Percentiles rank a stretch among this genome's conserved stretches.
These are phyloP conservation scores for Iris macrosiphon DNA, from an alignment of 106 monocot genomes.

Conservation along the genomic window DNA sequence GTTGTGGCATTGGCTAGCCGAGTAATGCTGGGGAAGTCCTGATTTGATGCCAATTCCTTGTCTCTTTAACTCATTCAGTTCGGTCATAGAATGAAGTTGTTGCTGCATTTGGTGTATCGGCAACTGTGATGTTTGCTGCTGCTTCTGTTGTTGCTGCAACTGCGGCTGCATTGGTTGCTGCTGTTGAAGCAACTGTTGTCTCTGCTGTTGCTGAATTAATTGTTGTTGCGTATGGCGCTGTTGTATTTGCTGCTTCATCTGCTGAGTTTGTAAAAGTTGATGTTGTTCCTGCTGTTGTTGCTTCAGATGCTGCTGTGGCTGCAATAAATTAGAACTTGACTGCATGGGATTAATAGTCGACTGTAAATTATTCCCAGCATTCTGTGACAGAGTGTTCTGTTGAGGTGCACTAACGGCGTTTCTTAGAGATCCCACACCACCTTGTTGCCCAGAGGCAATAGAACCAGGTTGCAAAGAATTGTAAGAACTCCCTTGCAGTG, in stretches of 20 bases:
- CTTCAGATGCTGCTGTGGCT: conserved; percentile 56
- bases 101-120: conserved; percentile 41
- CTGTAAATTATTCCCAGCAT: conserved; percentile 35
- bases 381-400: conserved; percentile 30
- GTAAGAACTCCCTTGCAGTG: conserved; percentile 32
- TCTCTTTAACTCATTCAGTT: conserved; percentile 70
- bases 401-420: conserved; percentile 37
- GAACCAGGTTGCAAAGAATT: conserved; percentile 51
- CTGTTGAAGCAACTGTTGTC: conserved; percentile 31
- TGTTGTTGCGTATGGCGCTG: conserved; percentile 41
- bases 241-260: conserved; percentile 35
- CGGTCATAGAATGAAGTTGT: conserved; percentile 57
- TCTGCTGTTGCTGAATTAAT: conserved; percentile 41
- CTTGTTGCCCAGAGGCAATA: conserved; percentile 40
- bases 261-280: conserved; percentile 39
- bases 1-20: conserved; percentile 35
- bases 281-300: conserved; percentile 37
- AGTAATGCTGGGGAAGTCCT: conserved; percentile 48
- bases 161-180: conserved; percentile 32
- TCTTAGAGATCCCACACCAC: conserved; percentile 38
- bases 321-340: conserved; percentile 36
- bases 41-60: conserved; percentile 53
- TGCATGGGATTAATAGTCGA: conserved; percentile 30
- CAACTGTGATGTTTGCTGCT: conserved; percentile 43
- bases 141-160: conserved; percentile 26